Conservation (phyloP, 495 filamentous ascomycete genomes). For the Penicillium coprophilum region DNA sequence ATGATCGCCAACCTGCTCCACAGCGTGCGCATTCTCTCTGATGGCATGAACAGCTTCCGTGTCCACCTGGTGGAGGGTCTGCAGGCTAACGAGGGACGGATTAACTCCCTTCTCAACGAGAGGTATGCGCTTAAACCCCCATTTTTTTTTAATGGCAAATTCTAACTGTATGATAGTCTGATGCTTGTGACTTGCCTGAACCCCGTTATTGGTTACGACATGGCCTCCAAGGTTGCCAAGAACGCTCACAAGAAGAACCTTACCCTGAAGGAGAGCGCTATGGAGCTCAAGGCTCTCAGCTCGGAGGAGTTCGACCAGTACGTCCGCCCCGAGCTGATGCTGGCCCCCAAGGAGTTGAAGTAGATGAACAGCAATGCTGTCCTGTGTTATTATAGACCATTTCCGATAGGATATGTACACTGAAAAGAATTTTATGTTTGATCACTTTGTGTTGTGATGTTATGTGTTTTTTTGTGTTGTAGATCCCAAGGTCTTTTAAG, state of each 20-base stretch:
- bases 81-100: constrained; percentile 89
- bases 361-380: constrained; percentile 26
- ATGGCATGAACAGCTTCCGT: constrained; percentile 94
- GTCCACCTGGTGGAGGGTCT: constrained; percentile 87
- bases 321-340: constrained; percentile 96
- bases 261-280: constrained; percentile 87
- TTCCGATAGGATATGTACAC: constrained; percentile 27
- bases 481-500: constrained; percentile 8
- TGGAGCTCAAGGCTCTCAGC: constrained; percentile 89
- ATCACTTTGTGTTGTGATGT: neutral
- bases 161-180: constrained; percentile 57
- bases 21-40: constrained; percentile 79
- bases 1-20: constrained; percentile 94
- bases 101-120: constrained; percentile 83
- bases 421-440: constrained; percentile 17
- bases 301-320: constrained; percentile 88
- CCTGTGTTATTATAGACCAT: constrained; percentile 25
- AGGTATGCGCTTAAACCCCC: constrained; percentile 46
- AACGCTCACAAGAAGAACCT: constrained; percentile 98
- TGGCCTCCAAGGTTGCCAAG: constrained; percentile 97
- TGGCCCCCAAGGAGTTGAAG: constrained; percentile 70
- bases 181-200: constrained; percentile 99
- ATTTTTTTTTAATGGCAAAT: constrained; percentile 10
- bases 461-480: neutral
- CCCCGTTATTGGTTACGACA: constrained; percentile 98